These are phyloP conservation scores for Lignosus rhinocerotis DNA, from an alignment of 1,284 basidiomycete species.

Conservation along the genomic window DNA sequence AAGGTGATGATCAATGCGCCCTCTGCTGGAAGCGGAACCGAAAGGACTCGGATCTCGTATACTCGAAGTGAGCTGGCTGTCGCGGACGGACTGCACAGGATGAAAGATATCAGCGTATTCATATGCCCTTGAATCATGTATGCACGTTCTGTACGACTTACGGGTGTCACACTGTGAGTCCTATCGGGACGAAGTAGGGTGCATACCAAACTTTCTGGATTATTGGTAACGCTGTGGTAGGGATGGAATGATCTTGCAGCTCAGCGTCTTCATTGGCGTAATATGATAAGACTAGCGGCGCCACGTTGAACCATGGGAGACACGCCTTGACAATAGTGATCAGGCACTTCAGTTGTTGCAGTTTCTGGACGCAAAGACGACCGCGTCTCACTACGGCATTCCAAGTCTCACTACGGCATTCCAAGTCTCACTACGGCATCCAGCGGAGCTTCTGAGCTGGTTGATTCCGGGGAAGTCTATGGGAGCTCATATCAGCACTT, in stretches of 20 bases:
- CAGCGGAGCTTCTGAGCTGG: too few relatives aligned
- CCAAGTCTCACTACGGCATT: slow-evolving; percentile 34
- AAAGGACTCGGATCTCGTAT: slow-evolving; percentile 8
- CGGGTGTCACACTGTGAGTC: background rate
- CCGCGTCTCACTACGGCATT: slow-evolving; percentile 27
- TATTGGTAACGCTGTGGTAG: slow-evolving; percentile 19
- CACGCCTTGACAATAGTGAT: slow-evolving; percentile 26
- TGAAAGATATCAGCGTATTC: slow-evolving; percentile 17
- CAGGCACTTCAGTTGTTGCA: slow-evolving; percentile 17
- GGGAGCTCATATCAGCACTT: too few relatives aligned
- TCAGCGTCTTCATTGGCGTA: slow-evolving; percentile 12
- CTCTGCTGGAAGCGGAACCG: slow-evolving; percentile 20
- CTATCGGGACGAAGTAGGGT: background rate
- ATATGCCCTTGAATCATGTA: slow-evolving; percentile 19
- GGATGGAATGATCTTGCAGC: slow-evolving; percentile 25
- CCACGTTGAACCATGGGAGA: slow-evolving; percentile 22
- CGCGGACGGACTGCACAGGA: slow-evolving; percentile 19
- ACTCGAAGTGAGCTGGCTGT: slow-evolving; percentile 11
- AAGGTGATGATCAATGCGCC: background rate
- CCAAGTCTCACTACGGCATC: slow-evolving; percentile 23
- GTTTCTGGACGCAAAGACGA: slow-evolving; percentile 23
- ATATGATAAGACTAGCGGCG: slow-evolving; percentile 12
- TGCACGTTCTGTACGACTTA: slow-evolving; percentile 15
- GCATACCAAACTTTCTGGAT: slow-evolving; percentile 21
- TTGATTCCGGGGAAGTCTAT: too few relatives aligned